Evolutionary conservation across 345 rosid genomes (phyloP).

Genomic region (Melaleuca alternifolia): DNA sequence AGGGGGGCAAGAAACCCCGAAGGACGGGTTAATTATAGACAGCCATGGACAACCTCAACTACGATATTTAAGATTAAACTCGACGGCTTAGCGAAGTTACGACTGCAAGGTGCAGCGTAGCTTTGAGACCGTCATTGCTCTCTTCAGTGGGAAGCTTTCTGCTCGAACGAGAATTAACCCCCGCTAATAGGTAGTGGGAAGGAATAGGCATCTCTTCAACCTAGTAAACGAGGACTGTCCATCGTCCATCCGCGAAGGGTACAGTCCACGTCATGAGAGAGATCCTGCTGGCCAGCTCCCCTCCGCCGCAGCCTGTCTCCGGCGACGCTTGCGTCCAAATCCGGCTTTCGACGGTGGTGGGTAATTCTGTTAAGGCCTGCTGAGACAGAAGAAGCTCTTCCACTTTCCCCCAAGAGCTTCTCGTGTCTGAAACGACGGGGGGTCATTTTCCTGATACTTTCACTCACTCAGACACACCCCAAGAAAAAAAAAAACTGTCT

Average conservation of each 20-base stretch:
- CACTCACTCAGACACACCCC: not conserved
- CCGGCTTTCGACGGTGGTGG: not conserved
- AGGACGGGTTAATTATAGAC: not conserved
- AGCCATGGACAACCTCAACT: not conserved
- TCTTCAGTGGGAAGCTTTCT: not conserved
- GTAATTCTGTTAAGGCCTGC: not conserved
- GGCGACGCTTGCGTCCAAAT: not conserved
- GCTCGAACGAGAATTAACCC: not conserved
- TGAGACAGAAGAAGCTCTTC: too few relatives aligned
- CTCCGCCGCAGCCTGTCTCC: not conserved
- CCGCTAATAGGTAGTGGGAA: not conserved
- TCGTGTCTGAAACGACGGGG: not conserved
- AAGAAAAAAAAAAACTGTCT: not conserved
- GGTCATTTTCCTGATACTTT: not conserved
- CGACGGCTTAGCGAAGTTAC: not conserved
- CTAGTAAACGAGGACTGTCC: not conserved
- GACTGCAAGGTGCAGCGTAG: not conserved
- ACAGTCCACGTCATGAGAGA: too few relatives aligned
- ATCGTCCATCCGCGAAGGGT: too few relatives aligned
- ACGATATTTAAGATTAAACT: not conserved
- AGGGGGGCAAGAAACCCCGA: not conserved
- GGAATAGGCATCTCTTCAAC: not conserved
- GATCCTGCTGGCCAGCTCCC: too few relatives aligned
- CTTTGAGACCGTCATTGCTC: not conserved
- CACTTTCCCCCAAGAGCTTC: not conserved